phyloP scores from a whole-genome alignment of 345 rosid species.

The Citrus maxima region DNA sequence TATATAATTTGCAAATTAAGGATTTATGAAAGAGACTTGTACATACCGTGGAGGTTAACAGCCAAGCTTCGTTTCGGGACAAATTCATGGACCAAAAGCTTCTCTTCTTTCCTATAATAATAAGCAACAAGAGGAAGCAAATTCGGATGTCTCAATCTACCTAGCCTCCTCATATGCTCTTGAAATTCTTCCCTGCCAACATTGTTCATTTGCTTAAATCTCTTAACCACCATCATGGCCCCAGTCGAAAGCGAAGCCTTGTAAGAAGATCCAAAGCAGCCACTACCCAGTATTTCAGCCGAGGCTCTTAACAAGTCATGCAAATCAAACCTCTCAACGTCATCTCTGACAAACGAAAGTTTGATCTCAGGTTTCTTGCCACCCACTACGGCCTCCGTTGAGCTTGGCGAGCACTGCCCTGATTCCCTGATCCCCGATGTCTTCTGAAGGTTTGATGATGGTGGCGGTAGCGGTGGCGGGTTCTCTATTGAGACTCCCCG shows the following conservation, averaged over 20 bases:
- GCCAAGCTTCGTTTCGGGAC: constrained; percentile 73
- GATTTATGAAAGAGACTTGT: too few relatives aligned
- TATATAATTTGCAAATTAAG: too few relatives aligned
- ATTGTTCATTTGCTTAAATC: constrained; percentile 84
- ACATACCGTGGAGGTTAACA: constrained; percentile 75
- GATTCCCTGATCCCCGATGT: constrained; percentile 38
- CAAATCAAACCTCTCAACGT: constrained; percentile 66
- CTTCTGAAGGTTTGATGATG: constrained; percentile 41
- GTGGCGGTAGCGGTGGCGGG: constrained; percentile 34
- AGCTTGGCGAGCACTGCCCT: constrained; percentile 13
- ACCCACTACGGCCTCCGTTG: constrained; percentile 15
- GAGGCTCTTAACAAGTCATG: constrained; percentile 76
- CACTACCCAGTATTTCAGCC: constrained; percentile 88
- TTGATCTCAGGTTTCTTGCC: constrained; percentile 34
- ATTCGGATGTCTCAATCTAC: constrained; percentile 68
- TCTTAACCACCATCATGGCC: constrained; percentile 73
- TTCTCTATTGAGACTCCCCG: constrained; percentile 28
- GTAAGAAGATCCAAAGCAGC: constrained; percentile 80
- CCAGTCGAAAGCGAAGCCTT: constrained; percentile 54
- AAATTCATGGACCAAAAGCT: constrained; percentile 61
- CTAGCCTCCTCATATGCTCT: constrained; percentile 80
- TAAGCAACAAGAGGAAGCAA: constrained; percentile 81
- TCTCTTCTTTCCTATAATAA: constrained; percentile 83
- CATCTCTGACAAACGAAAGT: constrained; percentile 66
- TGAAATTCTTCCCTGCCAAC: constrained; percentile 73